Percentiles rank a stretch among this genome's conserved stretches.
These are phyloP conservation scores for Chloropicon primus DNA, from an alignment of 139 green algal species.

Conservation along the genomic window DNA sequence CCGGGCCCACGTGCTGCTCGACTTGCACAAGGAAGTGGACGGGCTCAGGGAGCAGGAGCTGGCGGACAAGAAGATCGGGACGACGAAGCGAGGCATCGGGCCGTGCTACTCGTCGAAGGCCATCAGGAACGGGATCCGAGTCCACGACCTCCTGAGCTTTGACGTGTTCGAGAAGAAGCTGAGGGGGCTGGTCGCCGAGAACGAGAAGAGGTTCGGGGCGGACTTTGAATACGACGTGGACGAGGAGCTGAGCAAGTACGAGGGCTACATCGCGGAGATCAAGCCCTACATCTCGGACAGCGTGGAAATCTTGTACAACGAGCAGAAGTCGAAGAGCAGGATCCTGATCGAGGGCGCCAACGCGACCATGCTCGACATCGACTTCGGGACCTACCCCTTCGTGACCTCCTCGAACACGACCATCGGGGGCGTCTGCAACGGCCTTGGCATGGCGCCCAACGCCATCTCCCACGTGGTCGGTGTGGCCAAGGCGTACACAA, in stretches of 20 bases:
- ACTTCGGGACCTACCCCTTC: conserved; percentile 99
- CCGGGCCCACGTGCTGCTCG: conserved; percentile 93
- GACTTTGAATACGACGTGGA: conserved; percentile 70
- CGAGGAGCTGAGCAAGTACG: conserved; percentile 66
- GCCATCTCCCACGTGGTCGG: conserved; percentile 79
- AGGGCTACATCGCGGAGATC: conserved; percentile 36
- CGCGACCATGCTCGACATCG: conserved; percentile 96
- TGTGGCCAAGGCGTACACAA: conserved; percentile 99
- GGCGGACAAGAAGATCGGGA: conserved; percentile 80
- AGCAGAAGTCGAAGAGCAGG: conserved; percentile 25
- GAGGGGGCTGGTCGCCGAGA: conserved; percentile 35
- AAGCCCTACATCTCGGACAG: conserved; percentile 77
- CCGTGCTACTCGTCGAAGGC: conserved; percentile 91
- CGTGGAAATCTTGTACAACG: conserved; percentile 30
- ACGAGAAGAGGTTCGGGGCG: conserved; percentile 50
- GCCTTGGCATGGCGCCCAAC: conserved; percentile 81
- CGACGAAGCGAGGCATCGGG: conserved; percentile 95
- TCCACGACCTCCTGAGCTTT: conserved; percentile 62
- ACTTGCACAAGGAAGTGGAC: conserved; percentile 96
- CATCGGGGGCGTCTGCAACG: conserved; percentile 83
- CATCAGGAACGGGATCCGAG: conserved; percentile 83
- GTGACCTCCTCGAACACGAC: conserved; percentile 95
- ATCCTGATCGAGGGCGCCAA: conserved; percentile 98
- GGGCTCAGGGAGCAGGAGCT: conserved; percentile 84
- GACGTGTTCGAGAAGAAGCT: conserved; percentile 35